phyloP scores from a whole-genome alignment of 352 stramenopile genomes.

The Phytopythium kandeliae region DNA sequence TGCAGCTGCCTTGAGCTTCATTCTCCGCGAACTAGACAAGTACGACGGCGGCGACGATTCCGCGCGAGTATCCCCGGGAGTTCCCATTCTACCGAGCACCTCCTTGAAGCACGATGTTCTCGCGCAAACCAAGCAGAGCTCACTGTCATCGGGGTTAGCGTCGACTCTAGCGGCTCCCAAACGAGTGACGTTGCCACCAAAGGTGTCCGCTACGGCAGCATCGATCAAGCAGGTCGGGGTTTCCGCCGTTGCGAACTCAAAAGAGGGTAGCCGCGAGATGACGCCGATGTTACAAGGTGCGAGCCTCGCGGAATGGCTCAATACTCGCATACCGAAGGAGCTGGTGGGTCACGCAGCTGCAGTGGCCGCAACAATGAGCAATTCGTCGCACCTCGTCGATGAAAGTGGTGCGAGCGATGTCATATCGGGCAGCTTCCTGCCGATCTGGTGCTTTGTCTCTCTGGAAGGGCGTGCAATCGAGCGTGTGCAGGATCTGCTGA shows the following conservation, averaged over 20 bases:
- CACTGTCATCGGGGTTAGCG: background rate
- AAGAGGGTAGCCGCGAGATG: background rate
- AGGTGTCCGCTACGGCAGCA: background rate
- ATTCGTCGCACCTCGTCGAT: background rate
- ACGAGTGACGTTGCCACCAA: background rate
- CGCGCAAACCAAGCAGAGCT: background rate
- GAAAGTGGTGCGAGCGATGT: background rate
- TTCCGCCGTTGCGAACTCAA: background rate
- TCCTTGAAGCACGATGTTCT: background rate
- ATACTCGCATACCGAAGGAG: slow-evolving; percentile 35
- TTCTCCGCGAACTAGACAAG: slow-evolving; percentile 54
- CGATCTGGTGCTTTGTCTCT: slow-evolving; percentile 72
- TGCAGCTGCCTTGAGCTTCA: slow-evolving; percentile 45
- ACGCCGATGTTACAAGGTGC: slow-evolving; percentile 13
- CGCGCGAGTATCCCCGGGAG: slow-evolving; percentile 10
- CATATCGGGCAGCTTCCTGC: slow-evolving; percentile 46
- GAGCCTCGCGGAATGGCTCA: slow-evolving; percentile 39
- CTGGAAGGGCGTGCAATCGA: slow-evolving; percentile 27
- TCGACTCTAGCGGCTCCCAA: background rate
- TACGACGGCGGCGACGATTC: slow-evolving; percentile 37
- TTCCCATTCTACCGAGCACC: background rate
- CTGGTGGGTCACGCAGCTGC: slow-evolving; percentile 39
- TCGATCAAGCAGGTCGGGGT: background rate
- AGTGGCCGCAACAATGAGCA: background rate
- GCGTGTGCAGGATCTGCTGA: slow-evolving; percentile 16